Base-by-base conservation (phyloP, 1,284 basidiomycete species). In the Neotropicomus parvogracilis region DNA sequence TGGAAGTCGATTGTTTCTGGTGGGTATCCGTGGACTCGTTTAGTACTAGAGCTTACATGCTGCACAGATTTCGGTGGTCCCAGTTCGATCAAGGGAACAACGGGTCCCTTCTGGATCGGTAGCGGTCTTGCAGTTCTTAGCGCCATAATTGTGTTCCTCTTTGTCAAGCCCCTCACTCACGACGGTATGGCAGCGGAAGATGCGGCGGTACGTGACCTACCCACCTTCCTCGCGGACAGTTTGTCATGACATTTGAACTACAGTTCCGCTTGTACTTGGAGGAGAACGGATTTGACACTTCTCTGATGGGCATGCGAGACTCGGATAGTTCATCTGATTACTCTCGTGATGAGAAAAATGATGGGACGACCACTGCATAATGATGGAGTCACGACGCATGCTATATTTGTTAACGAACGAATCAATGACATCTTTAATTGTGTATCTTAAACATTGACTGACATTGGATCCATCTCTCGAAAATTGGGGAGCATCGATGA, bases 141-240 rank as follows among this genome's bases (percentile, higher is more conserved):
- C 48, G 91, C 92, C 1, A 17, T 83, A 7, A 70, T 92, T 57
- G 85, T 86, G 0, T 75, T 84, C 57, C 64, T 90, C 67, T 84
- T 91, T 68, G 81, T 97, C 61, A 76, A 75, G 35, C 86, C 89
- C 35, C 77, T 95, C 48, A 73, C 74, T 16, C 77, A 81, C 27
- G 90, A 95, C 56, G 84, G 86, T 34, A 93, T 95, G 88, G 69
- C 69, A 19, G 73, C 79, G 39, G 91, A 94, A 68, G 91, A 95
- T 67, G 69, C 63, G 33, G 63, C 52, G 14, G 60, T 66, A 52
- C 10, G 60, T 49, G 16, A 27, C 26, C 17, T 27, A 13, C 14
- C 24, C 19, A 8, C 31, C 12, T 14, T 20, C 13, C 14, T 21
- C 17, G 12, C 32, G 11, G 19, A 27, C 9, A 19, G 5, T 11